Base-by-base conservation (phyloP, 768 basidiomycete genomes). In the Serendipita sp. region DNA sequence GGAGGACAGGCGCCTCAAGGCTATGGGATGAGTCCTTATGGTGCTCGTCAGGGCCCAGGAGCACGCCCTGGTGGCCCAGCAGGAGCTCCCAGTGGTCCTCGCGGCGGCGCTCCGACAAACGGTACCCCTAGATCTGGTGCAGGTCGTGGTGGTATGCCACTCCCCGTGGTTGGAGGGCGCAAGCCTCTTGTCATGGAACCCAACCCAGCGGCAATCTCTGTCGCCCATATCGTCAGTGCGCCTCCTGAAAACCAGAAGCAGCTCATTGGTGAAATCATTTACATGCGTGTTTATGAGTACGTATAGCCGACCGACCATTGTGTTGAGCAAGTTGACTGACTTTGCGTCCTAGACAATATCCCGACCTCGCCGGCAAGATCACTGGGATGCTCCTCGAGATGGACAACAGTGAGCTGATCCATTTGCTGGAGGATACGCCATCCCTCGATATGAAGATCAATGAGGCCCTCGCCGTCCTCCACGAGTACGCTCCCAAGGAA, bases 371-470 rank as follows among this genome's bases (percentile, higher is more conserved):
- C 68, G 96, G 96, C 67, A 97, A 97, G 82, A 96, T 97, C 75
- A 97, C 94, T 48, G 94, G 92, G 65, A 97, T 97, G 94, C 80
- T 97, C 72, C 83, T 97, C 68, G 94, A 99, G 83, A 98, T 99
- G 95, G 94, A 97, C 75, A 95, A 95, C 77, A 72, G 80, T 56
- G 96, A 98, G 76, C 81, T 99, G 62, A 77, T 98, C 34, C 86
- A 90, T 76, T 83, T 99, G 60, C 77, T 98, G 70, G 92, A 95
- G 67, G 77, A 84, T 64, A 77, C 78, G 24, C 90, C 92, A 8
- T 84, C 93, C 47, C 83, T 99, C 80, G 83, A 83, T 71, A 77
- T 80, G 75, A 99, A 99, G 81, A 88, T 96, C 68, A 83, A 82
- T 66, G 95, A 98, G 79, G 95, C 95, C 37, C 81, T 97, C 67